Evolutionary conservation across 2,329 filamentous ascomycete species (phyloP).

Genomic region (Diatrype stigma): DNA sequence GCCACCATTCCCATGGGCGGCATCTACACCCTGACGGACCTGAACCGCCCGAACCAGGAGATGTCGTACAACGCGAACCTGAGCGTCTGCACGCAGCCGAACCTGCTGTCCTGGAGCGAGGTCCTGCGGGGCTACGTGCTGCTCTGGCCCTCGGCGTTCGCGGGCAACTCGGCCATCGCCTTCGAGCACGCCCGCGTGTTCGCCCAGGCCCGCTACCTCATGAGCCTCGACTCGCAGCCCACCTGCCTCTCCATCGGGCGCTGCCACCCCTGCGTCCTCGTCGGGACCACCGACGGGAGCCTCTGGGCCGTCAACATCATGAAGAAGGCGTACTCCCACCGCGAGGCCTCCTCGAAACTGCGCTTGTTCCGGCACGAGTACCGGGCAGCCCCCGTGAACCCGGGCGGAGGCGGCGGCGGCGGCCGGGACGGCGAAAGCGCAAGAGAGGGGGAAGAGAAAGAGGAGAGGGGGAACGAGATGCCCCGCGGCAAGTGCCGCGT

Average conservation of each 20-base stretch:
- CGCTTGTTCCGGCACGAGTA: conserved; percentile 54
- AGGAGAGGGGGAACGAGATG: conserved; percentile 5
- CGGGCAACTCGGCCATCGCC: conserved; percentile 48
- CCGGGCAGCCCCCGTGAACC: conserved; percentile 30
- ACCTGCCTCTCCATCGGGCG: conserved; percentile 46
- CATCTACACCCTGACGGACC: conserved; percentile 47
- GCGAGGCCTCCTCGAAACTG: conserved; percentile 36
- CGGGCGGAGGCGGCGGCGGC: conserved; percentile 2
- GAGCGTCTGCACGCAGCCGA: conserved; percentile 48
- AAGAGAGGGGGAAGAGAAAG: too few relatives aligned
- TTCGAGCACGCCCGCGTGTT: conserved; percentile 52
- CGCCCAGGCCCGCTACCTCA: conserved; percentile 48
- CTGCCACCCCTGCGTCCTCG: conserved; percentile 49
- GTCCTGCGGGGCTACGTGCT: conserved; percentile 52
- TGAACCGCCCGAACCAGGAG: conserved; percentile 48
- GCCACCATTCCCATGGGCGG: conserved; percentile 53
- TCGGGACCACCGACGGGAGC: conserved; percentile 51
- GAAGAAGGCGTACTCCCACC: conserved; percentile 39
- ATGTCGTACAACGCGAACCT: conserved; percentile 49
- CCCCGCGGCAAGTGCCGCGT: conserved; percentile 47
- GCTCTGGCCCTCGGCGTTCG: conserved; percentile 48
- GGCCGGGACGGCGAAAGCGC: conserved; percentile 16
- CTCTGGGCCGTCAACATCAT: conserved; percentile 46
- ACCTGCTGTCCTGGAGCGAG: conserved; percentile 51
- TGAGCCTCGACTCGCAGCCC: conserved; percentile 46